These are phyloP conservation scores for Dactylellina sp. DNA, from an alignment of 2,329 filamentous ascomycete genomes.

Conservation along the genomic window DNA sequence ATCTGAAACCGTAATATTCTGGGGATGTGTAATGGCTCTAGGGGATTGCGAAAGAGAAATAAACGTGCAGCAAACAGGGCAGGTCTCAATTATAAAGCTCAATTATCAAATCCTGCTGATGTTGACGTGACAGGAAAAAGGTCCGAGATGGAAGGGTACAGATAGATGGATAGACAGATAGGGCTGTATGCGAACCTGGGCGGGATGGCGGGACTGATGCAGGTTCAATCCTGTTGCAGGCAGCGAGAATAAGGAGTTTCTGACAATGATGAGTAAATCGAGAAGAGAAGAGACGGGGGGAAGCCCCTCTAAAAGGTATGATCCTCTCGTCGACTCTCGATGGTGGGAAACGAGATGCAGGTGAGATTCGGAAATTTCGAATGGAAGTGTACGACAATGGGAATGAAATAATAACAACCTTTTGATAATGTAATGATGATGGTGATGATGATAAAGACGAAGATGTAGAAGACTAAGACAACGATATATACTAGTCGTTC, in stretches of 20 bases:
- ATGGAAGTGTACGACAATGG: background rate
- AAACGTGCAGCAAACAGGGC: background rate
- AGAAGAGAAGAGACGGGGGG: no score
- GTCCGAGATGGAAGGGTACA: slow-evolving; percentile 7
- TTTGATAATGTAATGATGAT: background rate
- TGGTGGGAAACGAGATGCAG: slow-evolving; percentile 4
- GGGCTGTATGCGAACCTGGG: slow-evolving; percentile 32
- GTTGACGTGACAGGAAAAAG: slow-evolving; percentile 21
- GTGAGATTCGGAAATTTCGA: slow-evolving; percentile 10
- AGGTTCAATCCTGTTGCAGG: slow-evolving; percentile 39
- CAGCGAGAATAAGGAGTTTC: background rate
- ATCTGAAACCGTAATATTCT: slow-evolving; percentile 43
- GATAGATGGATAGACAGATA: slow-evolving; percentile 3
- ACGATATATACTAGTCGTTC: no score
- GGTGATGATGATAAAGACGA: no score
- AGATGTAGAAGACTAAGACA: no score
- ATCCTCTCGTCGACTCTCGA: background rate
- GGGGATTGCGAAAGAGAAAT: slow-evolving; percentile 42
- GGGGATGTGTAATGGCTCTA: background rate
- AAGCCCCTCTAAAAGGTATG: no score
- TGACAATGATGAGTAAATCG: slow-evolving; percentile 42
- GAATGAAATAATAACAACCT: slow-evolving; percentile 1
- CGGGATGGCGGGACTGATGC: slow-evolving; percentile 41
- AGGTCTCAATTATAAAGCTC: background rate
- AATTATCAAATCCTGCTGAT: slow-evolving; percentile 18